Conservation (phyloP, 2,329 filamentous ascomycete species). For the Sclerotinia spermophila region DNA sequence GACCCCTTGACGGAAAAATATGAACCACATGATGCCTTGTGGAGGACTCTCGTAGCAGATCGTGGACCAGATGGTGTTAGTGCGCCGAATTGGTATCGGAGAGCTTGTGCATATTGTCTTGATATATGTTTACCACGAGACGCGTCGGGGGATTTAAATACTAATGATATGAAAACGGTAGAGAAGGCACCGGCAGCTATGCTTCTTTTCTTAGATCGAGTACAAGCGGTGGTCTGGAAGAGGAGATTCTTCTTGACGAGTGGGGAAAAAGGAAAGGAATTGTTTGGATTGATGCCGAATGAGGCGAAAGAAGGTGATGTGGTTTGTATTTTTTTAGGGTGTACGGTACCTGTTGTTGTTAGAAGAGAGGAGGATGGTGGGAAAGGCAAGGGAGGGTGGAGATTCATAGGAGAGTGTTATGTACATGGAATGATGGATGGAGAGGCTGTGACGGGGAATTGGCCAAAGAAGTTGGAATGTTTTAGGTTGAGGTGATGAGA, state of each 20-base stretch:
- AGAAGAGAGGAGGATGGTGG: constrained; percentile 5
- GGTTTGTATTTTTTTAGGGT: constrained; percentile 29
- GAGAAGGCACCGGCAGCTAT: constrained; percentile 6
- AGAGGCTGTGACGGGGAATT: constrained; percentile 1
- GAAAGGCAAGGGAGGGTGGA: background rate
- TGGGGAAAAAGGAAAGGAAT: background rate
- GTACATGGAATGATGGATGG: constrained; percentile 29
- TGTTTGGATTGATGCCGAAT: constrained; percentile 20
- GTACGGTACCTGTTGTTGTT: constrained; percentile 27
- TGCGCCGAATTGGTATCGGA: constrained; percentile 25
- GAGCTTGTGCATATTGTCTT: constrained; percentile 23
- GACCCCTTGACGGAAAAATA: background rate
- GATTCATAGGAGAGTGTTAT: constrained; percentile 27
- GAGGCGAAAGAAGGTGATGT: constrained; percentile 19
- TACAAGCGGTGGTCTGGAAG: constrained; percentile 23
- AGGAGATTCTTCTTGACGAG: constrained; percentile 20
- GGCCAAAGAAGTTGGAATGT: background rate
- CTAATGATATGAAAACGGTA: constrained; percentile 15
- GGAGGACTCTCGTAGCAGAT: constrained; percentile 28
- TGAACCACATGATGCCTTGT: constrained; percentile 20
- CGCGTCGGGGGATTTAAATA: constrained; percentile 20
- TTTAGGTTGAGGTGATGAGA: constrained; percentile 1
- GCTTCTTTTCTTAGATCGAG: constrained; percentile 22
- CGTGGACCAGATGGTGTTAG: constrained; percentile 23
- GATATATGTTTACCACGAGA: constrained; percentile 4